Evolutionary conservation across 331 rosid genomes (phyloP), one percentile per base, ranked within the genome.

Genomic region (Prunus yedoensis): DNA sequence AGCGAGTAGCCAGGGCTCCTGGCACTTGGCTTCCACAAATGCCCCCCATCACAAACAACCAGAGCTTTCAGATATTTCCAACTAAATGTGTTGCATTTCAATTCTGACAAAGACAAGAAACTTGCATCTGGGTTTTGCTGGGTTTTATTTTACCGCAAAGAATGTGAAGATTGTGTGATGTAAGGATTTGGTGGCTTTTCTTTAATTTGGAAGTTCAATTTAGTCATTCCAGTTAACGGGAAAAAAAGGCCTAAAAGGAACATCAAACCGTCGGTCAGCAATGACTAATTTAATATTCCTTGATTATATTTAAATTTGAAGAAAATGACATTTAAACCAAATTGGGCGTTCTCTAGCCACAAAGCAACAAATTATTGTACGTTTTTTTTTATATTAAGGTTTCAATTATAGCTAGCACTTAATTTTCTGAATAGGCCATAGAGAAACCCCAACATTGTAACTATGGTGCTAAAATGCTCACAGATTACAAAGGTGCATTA

Each of bases 251-350:
- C 25, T 18, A 73, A 17, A 62, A 74, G 62, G 57, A 51, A 80
- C 27, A 23, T 60, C 68, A 70, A 75, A n/a, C 53, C 41, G 71
- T 82, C 78, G 57, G 60, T 84, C 81, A 66, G 56, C 73, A 46
- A 28, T 62, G 74, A 56, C 74, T n/a, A 38, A 38, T 51, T 52
- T 17, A 38, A 13, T 50, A n/a, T 74, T 61, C 41, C 12, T 23
- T 2, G 9, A 52, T 56, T 56, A 77, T 59, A 71, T 56, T n/a
- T n/a, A 68, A 70, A 71, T 65, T 71, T 71, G 27, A 54, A 13
- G 83, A 89, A 74, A 86, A 71, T 54, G 89, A 86, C 86, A 47
- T 74, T 66, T 61, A 82, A 80, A n/a, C 89, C 43, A n/a, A 56
- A 67, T 43, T 21, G 59, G 7, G 25, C 21, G 73, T 49, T 15